Base-by-base conservation (phyloP, 768 basidiomycete genomes). In the Agrocybe praecox region DNA sequence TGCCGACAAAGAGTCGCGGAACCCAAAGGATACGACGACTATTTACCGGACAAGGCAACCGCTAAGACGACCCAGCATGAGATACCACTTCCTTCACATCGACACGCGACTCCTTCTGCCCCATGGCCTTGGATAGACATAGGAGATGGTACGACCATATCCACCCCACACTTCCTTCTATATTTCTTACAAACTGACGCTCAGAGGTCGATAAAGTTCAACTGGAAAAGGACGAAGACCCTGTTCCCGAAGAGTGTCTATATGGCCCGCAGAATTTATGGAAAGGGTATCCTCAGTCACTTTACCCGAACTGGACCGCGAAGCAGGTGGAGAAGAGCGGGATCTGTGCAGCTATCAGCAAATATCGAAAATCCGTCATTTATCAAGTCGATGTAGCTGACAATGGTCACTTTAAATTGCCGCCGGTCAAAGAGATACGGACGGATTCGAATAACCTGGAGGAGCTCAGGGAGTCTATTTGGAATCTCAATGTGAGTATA, bases 291-390 rank as follows among this genome's bases (percentile, higher is more conserved):
- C 78, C 78, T 9, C 72, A 78, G 49, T 76, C 77, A 1, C 62
- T 65, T 45, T 86, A 80, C 55, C 82, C 80, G 26, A 85, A 83
- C 57, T 84, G 85, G 85, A 84, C 81, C 1, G 60, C 64, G 11
- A 60, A 58, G 6, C 83, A 84, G 59, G 70, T 77, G 7, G 58
- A 58, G 50, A 72, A 72, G 48, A 77, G 78, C 56, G 67, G 70
- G 52, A 78, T 80, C 45, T 56, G 64, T 15, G 65, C 63, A 11
- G 78, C 74, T 1, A 73, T 79, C 24, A 49, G 56, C 0, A 65
- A 75, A 11, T 72, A 76, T 53, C 52, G 70, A 5, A 59, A 62
- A 5, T 77, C 74, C 45, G 62, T 61, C 10, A 67, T 79, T 26
- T 65, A 82, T 55, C 69, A 69, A 47, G 74, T 80, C 5, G 77